Evolutionary conservation across 2,329 filamentous ascomycete species (phyloP).

Genomic region (Rutstroemia sp.): DNA sequence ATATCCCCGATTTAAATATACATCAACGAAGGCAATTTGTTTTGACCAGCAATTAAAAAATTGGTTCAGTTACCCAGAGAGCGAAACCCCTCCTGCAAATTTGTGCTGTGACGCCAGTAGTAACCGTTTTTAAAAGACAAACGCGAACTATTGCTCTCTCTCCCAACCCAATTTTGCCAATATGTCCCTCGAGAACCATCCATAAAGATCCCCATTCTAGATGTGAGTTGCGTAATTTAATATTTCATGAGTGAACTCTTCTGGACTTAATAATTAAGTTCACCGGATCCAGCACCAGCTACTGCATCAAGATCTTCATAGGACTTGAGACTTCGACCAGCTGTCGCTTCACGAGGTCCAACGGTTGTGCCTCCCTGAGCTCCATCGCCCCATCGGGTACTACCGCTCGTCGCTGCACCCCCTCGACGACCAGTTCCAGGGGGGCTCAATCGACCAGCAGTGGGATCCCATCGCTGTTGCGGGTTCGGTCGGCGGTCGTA

Average conservation of each 20-base stretch:
- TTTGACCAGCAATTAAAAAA: not conserved
- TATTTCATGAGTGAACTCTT: not conserved
- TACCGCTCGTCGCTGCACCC: constrained; percentile 36
- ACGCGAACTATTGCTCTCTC: not conserved
- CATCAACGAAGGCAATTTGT: not conserved
- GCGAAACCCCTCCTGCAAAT: not conserved
- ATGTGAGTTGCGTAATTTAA: not conserved
- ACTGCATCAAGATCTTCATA: constrained; percentile 96
- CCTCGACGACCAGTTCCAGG: constrained; percentile 45
- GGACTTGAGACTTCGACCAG: constrained; percentile 87
- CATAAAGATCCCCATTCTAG: not conserved
- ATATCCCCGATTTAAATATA: constrained; percentile 1
- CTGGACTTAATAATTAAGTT: constrained; percentile 70
- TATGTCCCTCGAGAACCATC: not conserved
- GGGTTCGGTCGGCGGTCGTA: constrained; percentile 60
- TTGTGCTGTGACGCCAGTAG: constrained; percentile 2
- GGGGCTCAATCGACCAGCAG: constrained; percentile 39
- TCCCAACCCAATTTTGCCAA: not conserved
- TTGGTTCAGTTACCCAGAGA: not conserved
- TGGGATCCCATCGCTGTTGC: constrained; percentile 41
- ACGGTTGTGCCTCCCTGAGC: constrained; percentile 67
- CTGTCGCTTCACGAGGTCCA: constrained; percentile 83
- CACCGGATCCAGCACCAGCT: constrained; percentile 64
- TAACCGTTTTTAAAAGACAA: not conserved
- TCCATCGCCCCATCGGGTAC: constrained; percentile 60